These are phyloP conservation scores for Microbotryomycetes sp. DNA, from an alignment of 1,284 basidiomycete species.

Conservation along the genomic window DNA sequence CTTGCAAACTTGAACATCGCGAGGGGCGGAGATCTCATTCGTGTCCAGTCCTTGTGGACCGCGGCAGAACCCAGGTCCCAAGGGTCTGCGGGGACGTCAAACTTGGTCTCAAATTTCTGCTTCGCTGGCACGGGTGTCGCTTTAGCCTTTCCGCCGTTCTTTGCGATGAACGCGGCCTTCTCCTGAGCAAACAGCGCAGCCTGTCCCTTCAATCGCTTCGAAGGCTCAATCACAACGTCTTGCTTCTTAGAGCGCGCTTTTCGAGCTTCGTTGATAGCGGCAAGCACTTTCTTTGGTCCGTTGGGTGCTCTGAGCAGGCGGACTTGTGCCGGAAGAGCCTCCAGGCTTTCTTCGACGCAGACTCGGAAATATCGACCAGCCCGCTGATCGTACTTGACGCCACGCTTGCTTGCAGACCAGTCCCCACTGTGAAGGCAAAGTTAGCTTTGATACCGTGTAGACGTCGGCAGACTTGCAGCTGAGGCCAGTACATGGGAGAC, in stretches of 20 bases:
- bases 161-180: constrained; percentile 19
- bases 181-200: constrained; percentile 46
- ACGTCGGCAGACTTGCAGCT: constrained; percentile 47
- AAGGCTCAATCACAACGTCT: constrained; percentile 43
- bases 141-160: not conserved
- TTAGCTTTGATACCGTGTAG: not conserved
- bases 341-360: constrained; percentile 57
- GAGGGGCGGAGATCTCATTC: constrained; percentile 71
- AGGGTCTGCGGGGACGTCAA: constrained; percentile 61
- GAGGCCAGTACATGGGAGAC: constrained; percentile 65
- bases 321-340: constrained; percentile 57
- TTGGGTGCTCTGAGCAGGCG: constrained; percentile 50
- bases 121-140: not conserved
- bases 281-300: constrained; percentile 55
- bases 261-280: constrained; percentile 55
- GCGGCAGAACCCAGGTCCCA: constrained; percentile 62
- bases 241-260: constrained; percentile 39
- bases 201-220: constrained; percentile 66
- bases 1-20: constrained; percentile 82
- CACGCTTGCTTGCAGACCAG: constrained; percentile 57
- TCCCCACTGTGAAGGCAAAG: constrained; percentile 43
- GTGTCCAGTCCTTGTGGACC: constrained; percentile 65
- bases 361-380: constrained; percentile 85
- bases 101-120: constrained; percentile 30
- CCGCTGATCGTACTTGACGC: constrained; percentile 36